Evolutionary conservation across 2,329 filamentous ascomycete species (phyloP).

Genomic region (Fusarium vanettenii): DNA sequence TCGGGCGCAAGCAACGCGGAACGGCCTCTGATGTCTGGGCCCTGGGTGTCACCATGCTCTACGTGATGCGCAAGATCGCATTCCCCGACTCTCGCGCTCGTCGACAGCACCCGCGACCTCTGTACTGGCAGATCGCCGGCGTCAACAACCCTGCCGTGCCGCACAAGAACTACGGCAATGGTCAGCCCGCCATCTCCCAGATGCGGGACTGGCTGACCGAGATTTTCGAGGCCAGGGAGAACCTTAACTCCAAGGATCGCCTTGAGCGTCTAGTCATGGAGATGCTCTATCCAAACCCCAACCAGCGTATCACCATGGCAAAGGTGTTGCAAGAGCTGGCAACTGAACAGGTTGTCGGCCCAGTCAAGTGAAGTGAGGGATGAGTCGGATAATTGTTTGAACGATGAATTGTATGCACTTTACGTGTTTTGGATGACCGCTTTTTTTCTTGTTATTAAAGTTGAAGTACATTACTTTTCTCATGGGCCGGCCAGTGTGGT

Average conservation of each 20-base stretch:
- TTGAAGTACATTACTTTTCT: constrained; percentile 21
- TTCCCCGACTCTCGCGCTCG: constrained; percentile 65
- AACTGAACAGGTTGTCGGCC: constrained; percentile 36
- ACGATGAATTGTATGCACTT: constrained; percentile 9
- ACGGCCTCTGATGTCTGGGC: constrained; percentile 70
- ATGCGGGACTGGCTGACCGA: constrained; percentile 69
- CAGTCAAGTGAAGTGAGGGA: constrained; percentile 16
- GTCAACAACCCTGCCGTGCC: constrained; percentile 57
- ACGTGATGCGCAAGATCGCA: constrained; percentile 65
- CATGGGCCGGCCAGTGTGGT: constrained; percentile 10
- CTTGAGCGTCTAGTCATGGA: constrained; percentile 64
- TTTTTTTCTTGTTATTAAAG: constrained; percentile 21
- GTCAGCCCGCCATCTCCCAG: constrained; percentile 58
- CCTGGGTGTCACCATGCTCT: constrained; percentile 70
- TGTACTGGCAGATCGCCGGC: constrained; percentile 70
- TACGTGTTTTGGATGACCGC: constrained; percentile 10
- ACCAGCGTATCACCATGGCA: constrained; percentile 66
- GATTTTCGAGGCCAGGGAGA: constrained; percentile 60
- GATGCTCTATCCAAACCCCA: constrained; percentile 65
- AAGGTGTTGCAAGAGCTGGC: constrained; percentile 60
- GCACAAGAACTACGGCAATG: constrained; percentile 51
- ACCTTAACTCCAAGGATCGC: constrained; percentile 58
- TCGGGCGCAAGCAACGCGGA: constrained; percentile 65
- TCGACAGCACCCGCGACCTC: constrained; percentile 59
- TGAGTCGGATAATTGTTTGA: constrained; percentile 14